Evolutionary conservation across 805 yeast species (phyloP).

Genomic region (Yarrowia yakushimensis): DNA sequence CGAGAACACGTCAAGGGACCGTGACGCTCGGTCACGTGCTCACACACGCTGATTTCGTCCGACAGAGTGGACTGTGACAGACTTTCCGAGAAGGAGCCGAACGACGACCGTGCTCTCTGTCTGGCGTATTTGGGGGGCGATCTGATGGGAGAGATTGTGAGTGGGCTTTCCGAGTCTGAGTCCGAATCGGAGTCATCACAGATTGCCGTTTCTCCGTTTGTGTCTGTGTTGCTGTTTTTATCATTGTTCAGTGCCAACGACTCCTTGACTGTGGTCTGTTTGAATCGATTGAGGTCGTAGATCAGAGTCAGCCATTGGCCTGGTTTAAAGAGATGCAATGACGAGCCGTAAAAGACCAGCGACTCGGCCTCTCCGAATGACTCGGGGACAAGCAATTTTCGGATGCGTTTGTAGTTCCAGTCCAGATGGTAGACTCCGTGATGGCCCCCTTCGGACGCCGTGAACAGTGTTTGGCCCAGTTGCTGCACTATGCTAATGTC

Average conservation of each 20-base stretch:
- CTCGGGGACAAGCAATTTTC: constrained; percentile 1
- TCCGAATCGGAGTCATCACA: constrained; percentile 5
- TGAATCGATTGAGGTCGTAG: constrained; percentile 2
- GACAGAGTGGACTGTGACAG: constrained; percentile 12
- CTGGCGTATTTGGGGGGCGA: constrained; percentile 14
- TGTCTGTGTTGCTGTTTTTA: too few relatives aligned
- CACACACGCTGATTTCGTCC: constrained; percentile 15
- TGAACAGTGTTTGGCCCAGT: constrained; percentile 13
- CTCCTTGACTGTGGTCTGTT: background rate
- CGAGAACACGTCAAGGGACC: background rate
- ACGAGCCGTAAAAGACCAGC: background rate
- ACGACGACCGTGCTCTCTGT: constrained; percentile 6
- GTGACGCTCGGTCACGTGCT: background rate
- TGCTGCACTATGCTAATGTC: background rate
- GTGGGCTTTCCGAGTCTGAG: background rate
- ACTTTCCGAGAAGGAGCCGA: constrained; percentile 2
- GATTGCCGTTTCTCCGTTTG: background rate
- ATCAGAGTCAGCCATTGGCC: background rate
- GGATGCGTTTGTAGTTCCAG: constrained; percentile 17
- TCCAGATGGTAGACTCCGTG: constrained; percentile 8
- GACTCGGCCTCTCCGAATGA: background rate
- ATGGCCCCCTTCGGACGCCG: background rate
- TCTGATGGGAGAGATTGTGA: background rate
- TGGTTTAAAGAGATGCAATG: constrained; percentile 1
- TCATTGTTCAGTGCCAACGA: background rate